phyloP scores from a whole-genome alignment of 2,329 filamentous ascomycete species.

The Ceratocystis smalleyi region DNA sequence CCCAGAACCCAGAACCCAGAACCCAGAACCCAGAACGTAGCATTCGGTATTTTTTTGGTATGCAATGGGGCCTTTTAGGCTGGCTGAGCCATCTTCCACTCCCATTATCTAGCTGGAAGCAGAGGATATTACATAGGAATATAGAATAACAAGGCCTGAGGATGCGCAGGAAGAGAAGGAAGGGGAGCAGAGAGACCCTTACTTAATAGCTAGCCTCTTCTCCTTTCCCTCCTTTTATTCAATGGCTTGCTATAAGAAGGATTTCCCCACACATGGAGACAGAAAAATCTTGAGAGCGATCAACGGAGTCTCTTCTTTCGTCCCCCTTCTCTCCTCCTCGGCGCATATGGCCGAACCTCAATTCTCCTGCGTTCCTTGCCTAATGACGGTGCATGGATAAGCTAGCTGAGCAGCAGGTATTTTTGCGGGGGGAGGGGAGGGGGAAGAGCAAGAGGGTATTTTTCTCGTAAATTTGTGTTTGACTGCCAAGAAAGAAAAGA shows the following conservation, averaged over 20 bases:
- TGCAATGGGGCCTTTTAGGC: not conserved
- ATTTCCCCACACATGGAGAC: not conserved
- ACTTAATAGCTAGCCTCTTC: not conserved
- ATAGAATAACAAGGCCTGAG: not conserved
- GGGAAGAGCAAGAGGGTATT: too few relatives aligned
- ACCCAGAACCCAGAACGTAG: not conserved
- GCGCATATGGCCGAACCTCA: constrained; percentile 1
- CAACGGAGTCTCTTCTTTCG: not conserved
- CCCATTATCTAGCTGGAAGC: too few relatives aligned
- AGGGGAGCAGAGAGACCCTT: not conserved
- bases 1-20: not conserved
- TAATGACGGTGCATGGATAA: not conserved
- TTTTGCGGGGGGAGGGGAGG: not conserved
- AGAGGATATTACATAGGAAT: too few relatives aligned
- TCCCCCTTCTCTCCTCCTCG: not conserved
- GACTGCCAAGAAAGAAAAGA: not conserved
- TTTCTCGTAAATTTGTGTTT: too few relatives aligned
- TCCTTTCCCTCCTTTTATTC: not conserved
- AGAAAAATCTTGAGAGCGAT: not conserved
- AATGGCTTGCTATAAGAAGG: not conserved
- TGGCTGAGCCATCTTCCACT: not conserved
- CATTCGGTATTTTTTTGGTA: not conserved
- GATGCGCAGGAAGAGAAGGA: not conserved
- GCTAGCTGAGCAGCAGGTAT: not conserved
- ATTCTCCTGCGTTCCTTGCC: not conserved